Evolutionary conservation across 305 asterid genomes (phyloP), one percentile per base, ranked within the genome.

Genomic region (Fraxinus dipetala): DNA sequence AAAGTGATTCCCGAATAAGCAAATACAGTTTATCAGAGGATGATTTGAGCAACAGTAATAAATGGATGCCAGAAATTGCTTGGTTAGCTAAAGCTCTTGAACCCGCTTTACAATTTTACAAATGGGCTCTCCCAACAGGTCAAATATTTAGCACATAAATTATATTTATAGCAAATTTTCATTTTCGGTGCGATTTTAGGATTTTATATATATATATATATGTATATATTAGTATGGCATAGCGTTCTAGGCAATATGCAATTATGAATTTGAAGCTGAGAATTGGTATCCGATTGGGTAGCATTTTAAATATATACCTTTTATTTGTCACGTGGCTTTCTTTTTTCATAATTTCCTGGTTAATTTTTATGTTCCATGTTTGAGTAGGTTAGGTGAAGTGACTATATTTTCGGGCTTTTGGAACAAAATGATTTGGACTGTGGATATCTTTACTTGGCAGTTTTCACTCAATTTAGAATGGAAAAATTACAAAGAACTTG

Each of bases 1-100:
- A 56, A 40, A 70, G 54, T 65, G 87, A 85, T 14, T 65, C 87
- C 14, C 86, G 76, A 36, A 26, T 51, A 40, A 81, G 83, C 83
- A 85, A 54, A 61, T 83, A 80, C 81, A 85, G 89, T 75, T 87
- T 92, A 7, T 86, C 83, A 69, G 91, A 88, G 43, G 91, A 90
- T 32, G 93, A 89, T 63, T 79, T 76, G 56, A 61, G 83, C 80
- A 78, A 76, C 76, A 86, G 35, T 70, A 77, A 78, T 79, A 93
- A 86, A 77, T 92, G 97, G 98, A 94, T 89, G 89, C 91, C 92
- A 3, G 98, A 94, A 80, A 89, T 91, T 86, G 91, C 90, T 85
- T 96, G 98, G 98, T 90, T 92, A 31, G 85, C 92, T 40, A 96
- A 89, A 88, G 95, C 97, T 75, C 89, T 96, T 72, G 99, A 96